phyloP scores from a whole-genome alignment of 306 rosid genomes.

The Vachellia pachyceras region DNA sequence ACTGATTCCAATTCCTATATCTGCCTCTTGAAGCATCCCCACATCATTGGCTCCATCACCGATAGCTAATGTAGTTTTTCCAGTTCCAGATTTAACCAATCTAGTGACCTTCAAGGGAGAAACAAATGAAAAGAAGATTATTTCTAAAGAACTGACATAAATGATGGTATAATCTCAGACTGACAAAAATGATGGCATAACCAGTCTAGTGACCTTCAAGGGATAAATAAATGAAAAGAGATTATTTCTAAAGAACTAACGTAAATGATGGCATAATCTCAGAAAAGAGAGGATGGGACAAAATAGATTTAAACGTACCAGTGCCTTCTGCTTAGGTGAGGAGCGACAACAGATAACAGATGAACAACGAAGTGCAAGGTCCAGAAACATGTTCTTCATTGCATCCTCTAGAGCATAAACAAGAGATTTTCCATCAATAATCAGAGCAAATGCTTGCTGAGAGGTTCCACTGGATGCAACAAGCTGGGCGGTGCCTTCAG shows the following conservation, averaged over 20 bases:
- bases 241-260: neutral
- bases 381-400: slow-evolving; percentile 18
- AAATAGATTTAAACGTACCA: neutral
- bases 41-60: slow-evolving; percentile 87
- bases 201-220: slow-evolving; percentile 23
- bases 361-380: neutral
- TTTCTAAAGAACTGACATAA: too few relatives aligned
- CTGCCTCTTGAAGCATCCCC: slow-evolving; percentile 87
- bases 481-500: slow-evolving; percentile 1
- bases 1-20: slow-evolving; percentile 76
- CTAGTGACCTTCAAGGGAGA: too few relatives aligned
- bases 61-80: slow-evolving; percentile 63
- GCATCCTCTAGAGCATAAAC: slow-evolving; percentile 11
- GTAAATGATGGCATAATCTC: neutral
- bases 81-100: slow-evolving; percentile 25
- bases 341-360: slow-evolving; percentile 29
- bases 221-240: neutral
- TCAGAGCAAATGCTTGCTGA: slow-evolving; percentile 20
- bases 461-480: slow-evolving; percentile 1
- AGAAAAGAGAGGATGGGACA: neutral
- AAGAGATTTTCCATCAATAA: slow-evolving; percentile 25
- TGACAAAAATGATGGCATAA: too few relatives aligned
- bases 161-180: too few relatives aligned
- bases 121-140: too few relatives aligned
- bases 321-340: slow-evolving; percentile 18